Evolutionary conservation across 371 early-diverging fungal genomes (phyloP).

Genomic region (Lichtheimia ramosa): DNA sequence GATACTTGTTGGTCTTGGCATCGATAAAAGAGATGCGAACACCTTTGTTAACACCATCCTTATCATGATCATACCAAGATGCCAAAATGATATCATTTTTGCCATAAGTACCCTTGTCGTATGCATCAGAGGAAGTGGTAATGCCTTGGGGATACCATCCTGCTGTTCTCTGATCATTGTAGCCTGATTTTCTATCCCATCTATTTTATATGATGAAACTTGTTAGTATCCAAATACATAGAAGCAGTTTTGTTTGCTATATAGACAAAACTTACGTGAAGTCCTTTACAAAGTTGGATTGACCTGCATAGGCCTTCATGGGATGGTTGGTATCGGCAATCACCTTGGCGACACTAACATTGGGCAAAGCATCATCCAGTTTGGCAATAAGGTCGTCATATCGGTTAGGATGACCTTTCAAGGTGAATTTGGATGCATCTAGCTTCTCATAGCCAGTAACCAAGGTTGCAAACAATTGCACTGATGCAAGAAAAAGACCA

Average conservation of each 20-base stretch:
- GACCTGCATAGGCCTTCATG: not conserved
- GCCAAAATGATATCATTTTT: conserved; percentile 1
- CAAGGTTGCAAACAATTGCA: too few relatives aligned
- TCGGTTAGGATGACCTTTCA: not conserved
- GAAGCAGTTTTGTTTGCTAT: too few relatives aligned
- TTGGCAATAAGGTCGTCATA: conserved; percentile 5
- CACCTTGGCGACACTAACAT: conserved; percentile 1
- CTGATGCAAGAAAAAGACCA: too few relatives aligned
- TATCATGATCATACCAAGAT: conserved; percentile 7
- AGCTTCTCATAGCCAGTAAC: not conserved
- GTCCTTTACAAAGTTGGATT: conserved; percentile 1
- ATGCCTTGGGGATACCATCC: conserved; percentile 13
- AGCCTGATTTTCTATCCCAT: conserved; percentile 5
- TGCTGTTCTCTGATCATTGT: conserved; percentile 2
- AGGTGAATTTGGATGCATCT: not conserved
- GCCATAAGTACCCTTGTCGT: conserved; percentile 4
- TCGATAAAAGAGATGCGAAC: conserved; percentile 13
- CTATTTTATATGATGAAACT: too few relatives aligned
- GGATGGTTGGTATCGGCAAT: conserved; percentile 7
- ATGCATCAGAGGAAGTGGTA: conserved; percentile 12
- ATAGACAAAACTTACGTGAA: not conserved
- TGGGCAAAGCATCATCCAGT: conserved; percentile 10
- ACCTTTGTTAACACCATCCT: conserved; percentile 4
- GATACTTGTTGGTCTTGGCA: not conserved
- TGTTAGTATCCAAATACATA: too few relatives aligned